Percentiles rank a stretch among this genome's conserved stretches.
These are phyloP conservation scores for Didymella exigua DNA, from an alignment of 2,329 filamentous ascomycete species.

Conservation along the genomic window DNA sequence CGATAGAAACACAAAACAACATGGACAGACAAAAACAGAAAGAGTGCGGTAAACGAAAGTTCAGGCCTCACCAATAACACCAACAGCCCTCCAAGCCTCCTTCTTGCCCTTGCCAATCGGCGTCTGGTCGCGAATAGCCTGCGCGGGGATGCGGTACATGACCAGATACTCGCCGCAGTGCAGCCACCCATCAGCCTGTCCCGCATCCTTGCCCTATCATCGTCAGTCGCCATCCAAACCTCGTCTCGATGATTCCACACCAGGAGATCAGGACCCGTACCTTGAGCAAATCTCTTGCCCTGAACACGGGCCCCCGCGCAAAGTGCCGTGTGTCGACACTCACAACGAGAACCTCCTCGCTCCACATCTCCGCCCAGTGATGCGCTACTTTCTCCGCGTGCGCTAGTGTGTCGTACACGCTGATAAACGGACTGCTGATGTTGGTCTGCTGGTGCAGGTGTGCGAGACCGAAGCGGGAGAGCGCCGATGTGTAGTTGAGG, in stretches of 20 bases:
- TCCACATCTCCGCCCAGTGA: slow-evolving; percentile 25
- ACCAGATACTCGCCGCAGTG: slow-evolving; percentile 45
- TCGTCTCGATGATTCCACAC: background rate
- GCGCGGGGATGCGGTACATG: slow-evolving; percentile 42
- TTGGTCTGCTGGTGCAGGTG: slow-evolving; percentile 43
- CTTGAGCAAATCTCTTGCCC: slow-evolving; percentile 38
- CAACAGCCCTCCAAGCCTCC: slow-evolving; percentile 28
- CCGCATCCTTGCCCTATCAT: background rate
- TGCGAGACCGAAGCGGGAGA: slow-evolving; percentile 37
- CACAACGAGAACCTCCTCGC: slow-evolving; percentile 35
- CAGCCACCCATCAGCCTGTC: slow-evolving; percentile 25
- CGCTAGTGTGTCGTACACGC: slow-evolving; percentile 34
- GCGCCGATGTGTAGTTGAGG: slow-evolving; percentile 29
- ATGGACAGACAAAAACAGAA: too few species aligned
- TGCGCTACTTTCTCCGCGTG: slow-evolving; percentile 39
- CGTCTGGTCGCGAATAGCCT: slow-evolving; percentile 41
- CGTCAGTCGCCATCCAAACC: background rate
- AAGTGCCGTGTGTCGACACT: slow-evolving; percentile 40
- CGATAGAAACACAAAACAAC: too few species aligned
- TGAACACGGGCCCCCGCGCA: slow-evolving; percentile 40
- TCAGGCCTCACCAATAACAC: slow-evolving; percentile 24
- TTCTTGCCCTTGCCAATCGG: slow-evolving; percentile 25
- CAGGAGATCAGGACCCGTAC: background rate
- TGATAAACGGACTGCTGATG: slow-evolving; percentile 42
- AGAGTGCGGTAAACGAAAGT: background rate